phyloP scores from a whole-genome alignment of 495 filamentous ascomycete genomes.

The Penicillium fimorum region DNA sequence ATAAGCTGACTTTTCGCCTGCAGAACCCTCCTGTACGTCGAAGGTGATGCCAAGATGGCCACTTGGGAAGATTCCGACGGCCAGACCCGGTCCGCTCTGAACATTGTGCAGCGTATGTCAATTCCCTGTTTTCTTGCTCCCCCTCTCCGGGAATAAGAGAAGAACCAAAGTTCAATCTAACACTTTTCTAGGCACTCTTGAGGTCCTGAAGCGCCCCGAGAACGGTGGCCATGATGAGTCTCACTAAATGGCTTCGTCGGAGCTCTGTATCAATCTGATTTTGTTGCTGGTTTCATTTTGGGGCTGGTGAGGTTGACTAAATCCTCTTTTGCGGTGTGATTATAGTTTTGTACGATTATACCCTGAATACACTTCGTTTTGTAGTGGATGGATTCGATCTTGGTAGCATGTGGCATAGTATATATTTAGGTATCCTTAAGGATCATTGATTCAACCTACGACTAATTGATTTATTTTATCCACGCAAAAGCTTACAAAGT shows the following conservation, averaged over 20 bases:
- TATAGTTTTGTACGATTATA: constrained; percentile 33
- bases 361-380: constrained; percentile 27
- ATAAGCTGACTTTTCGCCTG: constrained; percentile 15
- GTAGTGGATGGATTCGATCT: not conserved
- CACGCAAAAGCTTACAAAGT: not conserved
- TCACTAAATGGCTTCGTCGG: constrained; percentile 12
- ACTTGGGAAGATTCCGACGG: constrained; percentile 63
- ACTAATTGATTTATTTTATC: not conserved
- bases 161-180: not conserved
- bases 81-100: constrained; percentile 53
- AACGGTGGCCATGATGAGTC: constrained; percentile 10
- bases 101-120: constrained; percentile 70
- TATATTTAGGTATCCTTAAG: not conserved
- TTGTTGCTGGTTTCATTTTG: not conserved
- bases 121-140: not conserved
- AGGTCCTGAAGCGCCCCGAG: constrained; percentile 55
- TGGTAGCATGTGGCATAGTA: not conserved
- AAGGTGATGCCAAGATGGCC: constrained; percentile 66
- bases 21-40: constrained; percentile 68
- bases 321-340: constrained; percentile 20
- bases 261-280: constrained; percentile 5
- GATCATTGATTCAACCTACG: not conserved
- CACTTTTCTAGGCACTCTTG: constrained; percentile 46
- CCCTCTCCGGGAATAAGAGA: not conserved
- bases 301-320: not conserved